Conservation (phyloP, 169 alveolate genomes). For the Plasmodium fragile region DNA sequence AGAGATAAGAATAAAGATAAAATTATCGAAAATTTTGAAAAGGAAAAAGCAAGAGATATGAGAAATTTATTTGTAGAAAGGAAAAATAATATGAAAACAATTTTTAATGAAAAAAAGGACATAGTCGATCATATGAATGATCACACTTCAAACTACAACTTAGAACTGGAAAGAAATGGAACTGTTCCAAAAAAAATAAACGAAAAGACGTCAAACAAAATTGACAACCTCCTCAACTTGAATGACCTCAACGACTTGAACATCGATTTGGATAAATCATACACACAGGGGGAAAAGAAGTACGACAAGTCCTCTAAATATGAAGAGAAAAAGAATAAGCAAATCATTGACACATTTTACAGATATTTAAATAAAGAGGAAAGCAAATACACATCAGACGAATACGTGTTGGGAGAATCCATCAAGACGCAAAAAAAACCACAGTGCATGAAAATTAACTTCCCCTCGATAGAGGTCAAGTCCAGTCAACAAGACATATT, state of each 20-base stretch:
- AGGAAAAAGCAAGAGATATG: conserved; percentile 76
- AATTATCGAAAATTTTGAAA: conserved; percentile 74
- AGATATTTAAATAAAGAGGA: conserved; percentile 74
- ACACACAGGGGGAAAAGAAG: conserved; percentile 7
- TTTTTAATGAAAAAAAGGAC: conserved; percentile 64
- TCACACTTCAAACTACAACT: conserved; percentile 50
- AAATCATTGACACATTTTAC: conserved; percentile 59
- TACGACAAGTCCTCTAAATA: conserved; percentile 26
- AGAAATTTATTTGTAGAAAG: conserved; percentile 60
- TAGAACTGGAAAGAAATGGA: conserved; percentile 63
- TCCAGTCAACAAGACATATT: conserved; percentile 36
- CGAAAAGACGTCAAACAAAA: conserved; percentile 39
- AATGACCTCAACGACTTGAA: conserved; percentile 19
- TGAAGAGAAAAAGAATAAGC: conserved; percentile 70
- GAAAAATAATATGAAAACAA: conserved; percentile 51
- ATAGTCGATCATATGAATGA: conserved; percentile 64
- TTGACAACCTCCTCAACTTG: conserved; percentile 37
- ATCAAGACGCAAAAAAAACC: conserved; percentile 27
- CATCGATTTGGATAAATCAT: conserved; percentile 16
- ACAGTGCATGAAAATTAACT: conserved; percentile 44
- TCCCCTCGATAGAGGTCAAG: conserved; percentile 25
- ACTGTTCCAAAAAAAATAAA: conserved; percentile 43
- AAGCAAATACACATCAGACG: conserved; percentile 19
- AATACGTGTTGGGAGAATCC: conserved; percentile 38
- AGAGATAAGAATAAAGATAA: conserved; percentile 73